A percentile compares a stretch with the other conserved stretches of the same genome.
These are phyloP conservation scores for Cyclotella baltica DNA, from an alignment of 108 stramenopile species.

Conservation along the genomic window DNA sequence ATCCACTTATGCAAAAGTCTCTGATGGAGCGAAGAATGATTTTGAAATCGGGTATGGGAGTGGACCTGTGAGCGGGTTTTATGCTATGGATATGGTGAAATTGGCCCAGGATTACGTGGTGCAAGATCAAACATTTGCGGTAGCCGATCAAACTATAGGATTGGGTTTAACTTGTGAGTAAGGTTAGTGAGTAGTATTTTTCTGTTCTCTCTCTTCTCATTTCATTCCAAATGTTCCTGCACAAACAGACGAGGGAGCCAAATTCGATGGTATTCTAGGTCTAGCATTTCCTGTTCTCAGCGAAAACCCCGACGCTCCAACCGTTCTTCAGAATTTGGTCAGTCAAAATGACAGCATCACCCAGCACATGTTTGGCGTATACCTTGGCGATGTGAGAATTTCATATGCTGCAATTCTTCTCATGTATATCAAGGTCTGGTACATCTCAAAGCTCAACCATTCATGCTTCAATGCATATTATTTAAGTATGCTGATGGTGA, in stretches of 20 bases:
- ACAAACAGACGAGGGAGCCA: slow-evolving; percentile 69
- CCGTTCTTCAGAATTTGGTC: slow-evolving; percentile 92
- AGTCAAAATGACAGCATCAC: slow-evolving; percentile 67
- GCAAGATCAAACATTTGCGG: slow-evolving; percentile 75
- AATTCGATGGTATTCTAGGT: slow-evolving; percentile 99
- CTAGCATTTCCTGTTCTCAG: slow-evolving; percentile 92
- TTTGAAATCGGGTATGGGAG: slow-evolving; percentile 97
- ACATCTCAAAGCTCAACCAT: too few species aligned
- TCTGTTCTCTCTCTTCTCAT: slow-evolving; percentile 29
- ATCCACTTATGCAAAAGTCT: slow-evolving; percentile 61
- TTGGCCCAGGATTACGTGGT: slow-evolving; percentile 77
- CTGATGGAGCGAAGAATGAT: slow-evolving; percentile 44
- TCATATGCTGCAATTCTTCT: too few species aligned
- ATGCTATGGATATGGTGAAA: slow-evolving; percentile 68
- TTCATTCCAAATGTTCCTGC: neutral
- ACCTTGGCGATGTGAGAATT: slow-evolving; percentile 95
- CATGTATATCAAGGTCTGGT: too few species aligned
- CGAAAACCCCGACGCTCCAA: slow-evolving; percentile 75
- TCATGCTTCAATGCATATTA: too few species aligned
- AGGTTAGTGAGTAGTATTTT: too few species aligned
- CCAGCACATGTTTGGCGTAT: slow-evolving; percentile 93
- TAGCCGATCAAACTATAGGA: slow-evolving; percentile 91
- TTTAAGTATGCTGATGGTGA: slow-evolving; percentile 90
- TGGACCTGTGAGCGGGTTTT: slow-evolving; percentile 80
- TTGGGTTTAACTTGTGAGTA: slow-evolving; percentile 94